Percentiles rank a stretch among this genome's conserved stretches.
Evolutionary conservation across 2,329 filamentous ascomycete genomes (phyloP).

Genomic region (Phyllosticta citriasiana): DNA sequence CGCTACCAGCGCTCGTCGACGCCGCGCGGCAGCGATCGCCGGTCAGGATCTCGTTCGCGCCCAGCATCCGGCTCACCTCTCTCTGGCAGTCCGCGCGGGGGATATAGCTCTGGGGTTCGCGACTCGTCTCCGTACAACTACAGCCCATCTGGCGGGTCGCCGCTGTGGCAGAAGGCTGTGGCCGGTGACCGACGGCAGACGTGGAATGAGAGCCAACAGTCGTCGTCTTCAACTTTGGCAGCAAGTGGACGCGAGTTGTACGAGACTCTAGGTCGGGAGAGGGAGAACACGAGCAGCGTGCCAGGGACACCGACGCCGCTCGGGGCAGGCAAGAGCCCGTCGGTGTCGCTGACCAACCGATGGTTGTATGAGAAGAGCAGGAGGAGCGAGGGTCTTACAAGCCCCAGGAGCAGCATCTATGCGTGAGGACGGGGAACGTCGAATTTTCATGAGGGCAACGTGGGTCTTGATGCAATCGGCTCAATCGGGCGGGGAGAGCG

Average conservation of each 20-base stretch:
- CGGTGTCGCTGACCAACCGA: slow-evolving; percentile 76
- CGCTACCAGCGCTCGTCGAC: slow-evolving; percentile 70
- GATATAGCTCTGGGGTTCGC: slow-evolving; percentile 20
- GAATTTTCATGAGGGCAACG: background rate
- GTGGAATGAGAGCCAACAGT: background rate
- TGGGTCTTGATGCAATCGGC: background rate
- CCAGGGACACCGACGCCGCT: slow-evolving; percentile 60
- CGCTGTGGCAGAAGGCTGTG: slow-evolving; percentile 60
- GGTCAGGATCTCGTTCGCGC: slow-evolving; percentile 24
- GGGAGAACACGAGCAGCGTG: slow-evolving; percentile 26
- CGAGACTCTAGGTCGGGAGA: slow-evolving; percentile 22
- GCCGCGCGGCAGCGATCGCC: slow-evolving; percentile 41
- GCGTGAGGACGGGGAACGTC: background rate
- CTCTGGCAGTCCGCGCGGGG: slow-evolving; percentile 15
- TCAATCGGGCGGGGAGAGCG: background rate
- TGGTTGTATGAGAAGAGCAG: slow-evolving; percentile 82
- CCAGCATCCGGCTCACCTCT: slow-evolving; percentile 36
- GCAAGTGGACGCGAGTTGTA: slow-evolving; percentile 30
- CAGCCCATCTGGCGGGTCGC: slow-evolving; percentile 16
- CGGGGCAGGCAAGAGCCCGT: slow-evolving; percentile 47
- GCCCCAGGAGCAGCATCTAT: slow-evolving; percentile 1
- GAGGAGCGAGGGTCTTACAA: slow-evolving; percentile 32
- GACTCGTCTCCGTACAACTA: slow-evolving; percentile 16
- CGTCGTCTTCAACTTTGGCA: background rate
- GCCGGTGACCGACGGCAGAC: slow-evolving; percentile 41